Conservation (phyloP, 306 rosid species). For the Cercis canadensis region DNA sequence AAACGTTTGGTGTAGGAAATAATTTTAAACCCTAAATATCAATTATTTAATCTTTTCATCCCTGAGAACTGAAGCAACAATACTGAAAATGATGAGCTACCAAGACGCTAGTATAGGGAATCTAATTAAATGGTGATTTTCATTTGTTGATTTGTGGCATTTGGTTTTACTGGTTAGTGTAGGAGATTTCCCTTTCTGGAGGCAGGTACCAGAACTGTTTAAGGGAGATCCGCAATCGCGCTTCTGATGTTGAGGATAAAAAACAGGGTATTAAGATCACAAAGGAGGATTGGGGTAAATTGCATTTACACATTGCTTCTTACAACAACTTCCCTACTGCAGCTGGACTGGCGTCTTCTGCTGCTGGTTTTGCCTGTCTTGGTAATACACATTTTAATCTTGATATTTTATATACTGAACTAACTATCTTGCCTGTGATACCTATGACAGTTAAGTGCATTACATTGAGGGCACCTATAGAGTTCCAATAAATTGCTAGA, state of each 20-base stretch:
- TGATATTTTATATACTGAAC: constrained; percentile 1
- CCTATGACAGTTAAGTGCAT: too few species aligned
- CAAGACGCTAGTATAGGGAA: not conserved
- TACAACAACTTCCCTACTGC: constrained; percentile 98
- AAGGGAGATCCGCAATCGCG: constrained; percentile 87
- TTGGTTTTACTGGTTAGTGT: constrained; percentile 65
- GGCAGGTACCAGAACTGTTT: constrained; percentile 89
- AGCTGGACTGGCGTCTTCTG: constrained; percentile 98
- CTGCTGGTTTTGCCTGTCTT: constrained; percentile 96
- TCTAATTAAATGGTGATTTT: not conserved
- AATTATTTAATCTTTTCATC: not conserved
- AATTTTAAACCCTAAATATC: not conserved
- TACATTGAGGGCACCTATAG: too few species aligned
- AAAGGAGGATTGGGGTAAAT: constrained; percentile 79
- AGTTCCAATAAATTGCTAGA: too few species aligned
- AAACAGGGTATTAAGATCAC: constrained; percentile 78
- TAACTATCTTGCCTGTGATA: not conserved
- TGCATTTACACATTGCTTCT: constrained; percentile 87
- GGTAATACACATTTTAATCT: constrained; percentile 53
- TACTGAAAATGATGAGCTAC: not conserved
- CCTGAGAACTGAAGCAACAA: not conserved
- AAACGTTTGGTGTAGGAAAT: not conserved
- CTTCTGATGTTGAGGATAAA: constrained; percentile 76
- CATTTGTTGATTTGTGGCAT: constrained; percentile 46
- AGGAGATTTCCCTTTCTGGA: constrained; percentile 97